phyloP scores from a whole-genome alignment of 2,329 filamentous ascomycete species.

The Stemphylium lycopersici region DNA sequence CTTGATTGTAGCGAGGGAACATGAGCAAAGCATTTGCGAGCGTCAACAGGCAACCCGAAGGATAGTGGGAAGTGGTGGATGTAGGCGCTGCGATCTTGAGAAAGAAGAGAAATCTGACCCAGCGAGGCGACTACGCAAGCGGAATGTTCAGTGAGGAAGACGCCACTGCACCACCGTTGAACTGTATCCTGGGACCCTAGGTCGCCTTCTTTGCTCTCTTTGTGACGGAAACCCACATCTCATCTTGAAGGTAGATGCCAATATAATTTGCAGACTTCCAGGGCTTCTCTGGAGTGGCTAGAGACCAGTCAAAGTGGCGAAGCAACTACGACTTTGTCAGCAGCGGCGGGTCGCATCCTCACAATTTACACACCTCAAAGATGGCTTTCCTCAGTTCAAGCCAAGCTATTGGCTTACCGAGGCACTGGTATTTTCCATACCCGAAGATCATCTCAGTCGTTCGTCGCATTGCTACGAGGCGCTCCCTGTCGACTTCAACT shows the following conservation, averaged over 20 bases:
- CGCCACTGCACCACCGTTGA: neutral
- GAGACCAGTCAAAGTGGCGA: conserved; percentile 14
- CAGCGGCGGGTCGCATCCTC: neutral
- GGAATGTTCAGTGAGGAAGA: no score
- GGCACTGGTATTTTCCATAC: conserved; percentile 40
- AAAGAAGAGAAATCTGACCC: no score
- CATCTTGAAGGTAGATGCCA: conserved; percentile 28
- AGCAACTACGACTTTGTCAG: neutral
- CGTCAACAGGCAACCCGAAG: no score
- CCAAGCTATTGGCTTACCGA: conserved; percentile 41
- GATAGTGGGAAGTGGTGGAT: no score
- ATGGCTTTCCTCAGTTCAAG: conserved; percentile 46
- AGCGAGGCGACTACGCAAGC: no score
- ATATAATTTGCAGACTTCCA: conserved; percentile 27
- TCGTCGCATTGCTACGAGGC: conserved; percentile 30
- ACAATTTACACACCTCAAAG: conserved; percentile 47
- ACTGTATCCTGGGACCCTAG: neutral
- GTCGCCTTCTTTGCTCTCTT: conserved; percentile 7
- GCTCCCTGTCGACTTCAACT: conserved; percentile 2
- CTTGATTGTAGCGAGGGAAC: neutral
- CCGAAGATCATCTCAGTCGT: conserved; percentile 41
- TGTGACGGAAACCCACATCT: conserved; percentile 30
- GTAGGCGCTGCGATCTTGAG: no score
- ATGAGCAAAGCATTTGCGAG: no score
- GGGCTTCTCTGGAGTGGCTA: conserved; percentile 29